Evolutionary conservation across 164 flowering plant genomes (phyloP), one percentile per base, ranked within the genome.

Genomic region (Aristolochia contorta): DNA sequence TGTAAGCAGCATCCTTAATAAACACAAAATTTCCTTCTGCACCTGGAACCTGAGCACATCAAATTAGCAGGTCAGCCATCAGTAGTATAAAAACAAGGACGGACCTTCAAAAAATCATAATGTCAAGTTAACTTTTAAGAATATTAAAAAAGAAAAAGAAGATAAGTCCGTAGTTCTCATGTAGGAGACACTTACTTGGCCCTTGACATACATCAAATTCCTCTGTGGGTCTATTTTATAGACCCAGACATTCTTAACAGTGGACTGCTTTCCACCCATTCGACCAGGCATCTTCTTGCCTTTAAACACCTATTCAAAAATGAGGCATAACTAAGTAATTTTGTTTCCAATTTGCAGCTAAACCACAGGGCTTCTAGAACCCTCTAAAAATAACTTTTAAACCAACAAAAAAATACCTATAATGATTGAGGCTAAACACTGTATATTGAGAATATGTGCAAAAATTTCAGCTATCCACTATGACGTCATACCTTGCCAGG

Each of bases 201-300:
- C 97, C 76, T 49, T 84, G 55, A 92, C 88, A 93, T 96, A 92
- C 84, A 92, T 78, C 77, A 92, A 62, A 71, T 86, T 83, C 80
- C 96, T 82, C 37, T 75, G 80, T 0, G 97, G 97, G 43, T 92
- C 98, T 47, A 92, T 80, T 68, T 83, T 92, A 80, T 92, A 86
- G 33, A 92, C 79, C 93, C 93, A 92, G 9, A 89, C 94, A 69
- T 86, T 89, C 68, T 92, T 84, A 6, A 86, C 89, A 1, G 98
- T 89, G 63, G 81, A 68, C 65, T 83, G 96, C 69, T 76, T 68
- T 52, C 74, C 88, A 61, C 98, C 98, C 97, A 92, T 89, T 37
- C 87, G 96, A 47, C 97, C 97, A 72, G 98, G 82, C 98, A 92
- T 92, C 77, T 92, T 92, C 72, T 71, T 85, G 47, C 85, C 85